Evolutionary conservation across 352 stramenopile species (phyloP).

Genomic region (Pythium chondricola): DNA sequence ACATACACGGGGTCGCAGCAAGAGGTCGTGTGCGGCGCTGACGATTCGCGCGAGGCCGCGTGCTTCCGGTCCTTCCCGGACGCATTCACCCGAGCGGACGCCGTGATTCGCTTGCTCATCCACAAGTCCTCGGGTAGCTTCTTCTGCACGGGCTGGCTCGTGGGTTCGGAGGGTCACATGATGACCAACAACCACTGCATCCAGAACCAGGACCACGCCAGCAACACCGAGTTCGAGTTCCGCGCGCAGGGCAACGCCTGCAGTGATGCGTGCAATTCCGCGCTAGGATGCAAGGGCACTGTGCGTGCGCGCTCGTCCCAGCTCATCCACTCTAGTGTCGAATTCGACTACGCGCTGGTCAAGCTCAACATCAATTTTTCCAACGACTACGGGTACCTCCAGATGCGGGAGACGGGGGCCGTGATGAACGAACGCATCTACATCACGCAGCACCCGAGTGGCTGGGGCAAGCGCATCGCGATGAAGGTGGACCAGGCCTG

Average conservation of each 20-base stretch:
- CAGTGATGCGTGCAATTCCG: constrained; percentile 22
- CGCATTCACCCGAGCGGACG: constrained; percentile 22
- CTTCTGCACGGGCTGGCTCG: constrained; percentile 71
- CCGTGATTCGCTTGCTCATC: constrained; percentile 54
- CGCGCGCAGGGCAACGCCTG: constrained; percentile 38
- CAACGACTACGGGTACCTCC: constrained; percentile 45
- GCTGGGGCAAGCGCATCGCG: constrained; percentile 63
- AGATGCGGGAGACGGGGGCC: constrained; percentile 39
- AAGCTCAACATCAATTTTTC: constrained; percentile 50
- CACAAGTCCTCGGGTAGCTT: constrained; percentile 45
- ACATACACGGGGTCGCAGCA: background rate
- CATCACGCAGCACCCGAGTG: constrained; percentile 52
- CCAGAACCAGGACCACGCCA: constrained; percentile 30
- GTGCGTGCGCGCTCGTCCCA: constrained; percentile 23
- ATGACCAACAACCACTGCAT: constrained; percentile 84
- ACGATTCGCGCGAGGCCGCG: constrained; percentile 54
- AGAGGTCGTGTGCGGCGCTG: constrained; percentile 52
- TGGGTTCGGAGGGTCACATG: constrained; percentile 71
- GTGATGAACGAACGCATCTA: constrained; percentile 49
- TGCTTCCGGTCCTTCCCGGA: constrained; percentile 29
- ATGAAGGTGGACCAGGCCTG: constrained; percentile 35
- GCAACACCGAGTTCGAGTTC: constrained; percentile 68
- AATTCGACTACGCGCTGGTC: constrained; percentile 64
- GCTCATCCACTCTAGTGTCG: constrained; percentile 29
- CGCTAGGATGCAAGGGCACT: constrained; percentile 29